Evolutionary conservation across 1,139 yeast species (phyloP), one percentile per base, ranked within the genome.

Genomic region (Saccharomyces hybrid): DNA sequence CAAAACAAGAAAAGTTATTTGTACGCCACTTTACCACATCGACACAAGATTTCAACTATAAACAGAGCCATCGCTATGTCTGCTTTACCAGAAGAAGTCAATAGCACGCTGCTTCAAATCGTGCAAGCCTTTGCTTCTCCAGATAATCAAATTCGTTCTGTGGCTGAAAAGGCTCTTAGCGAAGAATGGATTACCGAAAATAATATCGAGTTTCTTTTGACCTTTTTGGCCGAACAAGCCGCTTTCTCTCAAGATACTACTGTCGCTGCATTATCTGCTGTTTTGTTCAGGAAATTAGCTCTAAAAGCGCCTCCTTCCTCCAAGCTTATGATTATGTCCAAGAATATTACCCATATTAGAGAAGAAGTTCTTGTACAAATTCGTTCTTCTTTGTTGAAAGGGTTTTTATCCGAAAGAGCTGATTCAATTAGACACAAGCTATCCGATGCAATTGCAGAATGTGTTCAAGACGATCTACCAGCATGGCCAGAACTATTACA

Each of bases 361-460:
- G 80, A 78, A 46, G 79, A 77, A 8, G 85, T 83, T 1, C 77
- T 82, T 57, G 70, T 67, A 38, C 88, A 85, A 65, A 82, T 91
- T 55, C 82, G 95, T 62, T 63, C 75, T 14, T 76, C 81, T 41
- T 80, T 20, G 23, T 20, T 20, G 23, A 20, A 20, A 20, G 23
- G 23, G 23, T 20, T 20, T 20, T 20, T 20, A 5, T 68, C 83
- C 2, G 84, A 78, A 55, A 86, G 84, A 66, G 75, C 86, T 25
- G 81, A 81, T 57, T 62, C 64, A 47, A 91, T 90, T 41, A 84
- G 98, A 68, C 97, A 91, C 70, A 93, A 93, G 68, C 76, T 93
- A 53, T 84, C 96, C 4, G 99, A 93, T 73, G 96, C 96, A 4
- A 87, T 93, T 55, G 88, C 98, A 0, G 98, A 91, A 70, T 82